Evolutionary conservation across 371 early-diverging fungal species (phyloP), one percentile per base, ranked within the genome.

Genomic region (Haplosporangium sp.): DNA sequence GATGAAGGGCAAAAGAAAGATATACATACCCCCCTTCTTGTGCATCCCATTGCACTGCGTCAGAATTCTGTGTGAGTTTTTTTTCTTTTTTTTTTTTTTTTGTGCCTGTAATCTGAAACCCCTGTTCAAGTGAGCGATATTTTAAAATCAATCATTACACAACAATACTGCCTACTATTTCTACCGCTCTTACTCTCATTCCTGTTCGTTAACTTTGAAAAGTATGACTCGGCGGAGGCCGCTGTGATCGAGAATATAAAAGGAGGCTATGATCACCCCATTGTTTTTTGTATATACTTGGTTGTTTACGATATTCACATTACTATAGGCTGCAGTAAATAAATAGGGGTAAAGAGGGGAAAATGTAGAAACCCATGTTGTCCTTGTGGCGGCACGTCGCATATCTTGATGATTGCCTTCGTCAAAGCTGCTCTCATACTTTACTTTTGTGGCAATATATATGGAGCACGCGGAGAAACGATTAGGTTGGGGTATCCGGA

Each of bases 201-300:
- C 55, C 34, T 55, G 55, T 3, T 34, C 19, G 27, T 55, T 55
- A 2, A 20, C 20, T 52, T 27, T 27, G 7, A n/a, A 34, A 55
- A 34, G 55, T 5, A 55, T 55, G 55, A 55, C 55, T 55, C 27
- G 55, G 34, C 34, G 55, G 55, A 55, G 55, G 34, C 34, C 27
- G 19, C 55, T 55, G 55, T 55, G 27, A 55, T 55, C 27, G 19
- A 52, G 52, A 55, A 59, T 59, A 59, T 7, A 45, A 61, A 61
- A 45, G 62, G 62, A 61, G 57, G 56, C 35, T 50, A 70, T 63
- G 63, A 70, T 63, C 70, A 70, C 70, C 63, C 70, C 58, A 57
- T 63, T 52, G 34, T 42, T 48, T 65, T 65, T 8, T 63, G 17
- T 20, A 34, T 64, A 17, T 52, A 50, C 40, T 52, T n/a, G 35